phyloP scores from a whole-genome alignment of 805 yeast genomes.

The Pichia nakasei region DNA sequence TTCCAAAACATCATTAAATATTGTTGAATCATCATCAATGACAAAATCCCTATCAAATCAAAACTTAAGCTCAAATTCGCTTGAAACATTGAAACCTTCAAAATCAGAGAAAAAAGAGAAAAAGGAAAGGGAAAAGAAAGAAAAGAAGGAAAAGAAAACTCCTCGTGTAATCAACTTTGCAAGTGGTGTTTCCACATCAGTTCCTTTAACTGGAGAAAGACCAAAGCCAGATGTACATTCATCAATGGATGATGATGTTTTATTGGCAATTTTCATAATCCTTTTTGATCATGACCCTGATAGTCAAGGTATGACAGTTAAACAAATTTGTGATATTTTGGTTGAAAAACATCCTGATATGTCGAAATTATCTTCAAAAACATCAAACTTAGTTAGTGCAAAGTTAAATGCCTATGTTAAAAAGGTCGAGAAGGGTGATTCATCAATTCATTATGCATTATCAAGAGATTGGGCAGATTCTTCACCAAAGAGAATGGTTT shows the following conservation, averaged over 20 bases:
- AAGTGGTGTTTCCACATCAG: slow-evolving; percentile 67
- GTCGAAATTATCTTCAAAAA: slow-evolving; percentile 72
- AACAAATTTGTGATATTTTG: slow-evolving; percentile 72
- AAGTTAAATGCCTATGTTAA: slow-evolving; percentile 79
- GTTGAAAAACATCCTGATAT: slow-evolving; percentile 73
- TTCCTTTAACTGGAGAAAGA: slow-evolving; percentile 71
- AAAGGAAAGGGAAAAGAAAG: slow-evolving; percentile 21
- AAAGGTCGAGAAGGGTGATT: slow-evolving; percentile 73
- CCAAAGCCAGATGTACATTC: slow-evolving; percentile 66
- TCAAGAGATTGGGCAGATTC: slow-evolving; percentile 90
- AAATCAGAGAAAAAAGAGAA: slow-evolving; percentile 13
- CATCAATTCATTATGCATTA: slow-evolving; percentile 59
- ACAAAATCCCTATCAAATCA: not conserved
- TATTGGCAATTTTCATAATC: slow-evolving; percentile 66
- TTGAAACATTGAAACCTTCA: slow-evolving; percentile 6
- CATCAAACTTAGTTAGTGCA: slow-evolving; percentile 74
- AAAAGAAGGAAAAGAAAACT: slow-evolving; percentile 22
- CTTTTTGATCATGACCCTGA: slow-evolving; percentile 59
- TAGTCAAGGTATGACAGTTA: slow-evolving; percentile 81
- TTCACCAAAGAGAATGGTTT: slow-evolving; percentile 82
- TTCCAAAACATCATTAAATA: slow-evolving; percentile 5
- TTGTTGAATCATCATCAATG: not conserved
- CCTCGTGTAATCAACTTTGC: slow-evolving; percentile 44
- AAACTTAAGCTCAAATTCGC: not conserved
- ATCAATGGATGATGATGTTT: slow-evolving; percentile 60